Base-by-base conservation (phyloP, 2,329 filamentous ascomycete genomes). In the Stagonosporopsis rhizophila region DNA sequence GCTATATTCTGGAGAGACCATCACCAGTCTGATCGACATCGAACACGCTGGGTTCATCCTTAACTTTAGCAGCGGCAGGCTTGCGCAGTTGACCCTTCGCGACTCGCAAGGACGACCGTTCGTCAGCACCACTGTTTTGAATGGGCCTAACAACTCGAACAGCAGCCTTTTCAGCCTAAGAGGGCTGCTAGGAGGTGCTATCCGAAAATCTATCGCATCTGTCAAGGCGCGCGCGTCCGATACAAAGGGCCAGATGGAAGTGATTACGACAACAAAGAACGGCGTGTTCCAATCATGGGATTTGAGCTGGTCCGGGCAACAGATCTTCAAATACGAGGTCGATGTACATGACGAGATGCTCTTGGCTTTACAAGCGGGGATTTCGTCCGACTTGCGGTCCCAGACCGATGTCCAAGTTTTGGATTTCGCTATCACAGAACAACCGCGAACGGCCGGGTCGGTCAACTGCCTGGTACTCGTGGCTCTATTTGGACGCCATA, bases 1-100 rank as follows among this genome's bases (percentile, higher is more conserved):
- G 59, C 67, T 97, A 77, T 86, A 89, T 50, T 90, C 89, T 0
- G 89, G 91, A 41, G 95, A 99, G 75, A 84, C 83, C 45, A 87
- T 93, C 9, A 86, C 86, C 6, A 87, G 92, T 53, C 83, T 99
- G 40, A 84, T 92, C 40, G 91, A 91, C 67, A 91, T 91, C 23
- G 94, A 97, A 71, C 91, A 88, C 46, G 88, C 92, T 5, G 95
- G 95, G 9, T 95, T 96, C 69, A 83, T 98, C 46, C 81, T 97
- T 34, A 86, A 88, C 11, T 89, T 96, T 61, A 96, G 90, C 74
- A 92, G 87, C 56, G 95, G 95, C 14, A 87, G 95, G 58, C 81
- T 96, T 37, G 92, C 91, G 6, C 95, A 97, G 73, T 81, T 99
- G 75, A 92, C 87, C 47, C 83, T 98, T 15, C 86, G 92, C 67